A percentile compares a stretch with the other conserved stretches of the same genome.
phyloP scores from a whole-genome alignment of 2,329 filamentous ascomycete genomes.

The Trichophyton schoenleinii region DNA sequence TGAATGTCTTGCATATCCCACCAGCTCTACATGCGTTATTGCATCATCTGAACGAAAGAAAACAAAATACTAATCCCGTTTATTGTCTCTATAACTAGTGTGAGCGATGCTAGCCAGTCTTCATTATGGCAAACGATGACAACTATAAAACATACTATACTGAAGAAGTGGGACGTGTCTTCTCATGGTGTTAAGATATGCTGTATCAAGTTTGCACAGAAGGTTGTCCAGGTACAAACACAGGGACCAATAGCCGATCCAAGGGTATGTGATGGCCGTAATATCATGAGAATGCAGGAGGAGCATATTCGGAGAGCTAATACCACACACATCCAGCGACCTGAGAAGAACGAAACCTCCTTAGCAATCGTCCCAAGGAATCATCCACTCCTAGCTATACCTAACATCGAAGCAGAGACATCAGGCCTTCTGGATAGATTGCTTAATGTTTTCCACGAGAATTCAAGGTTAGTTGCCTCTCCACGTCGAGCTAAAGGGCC shows the following conservation, averaged over 20 bases:
- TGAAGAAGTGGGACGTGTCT: conserved; percentile 76
- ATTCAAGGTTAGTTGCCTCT: conserved; percentile 54
- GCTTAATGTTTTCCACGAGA: conserved; percentile 72
- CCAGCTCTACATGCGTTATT: background rate
- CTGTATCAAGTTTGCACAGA: conserved; percentile 95
- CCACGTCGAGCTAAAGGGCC: background rate
- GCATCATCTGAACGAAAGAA: background rate
- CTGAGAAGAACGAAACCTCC: conserved; percentile 70
- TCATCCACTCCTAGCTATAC: conserved; percentile 65
- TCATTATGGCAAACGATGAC: conserved; percentile 79
- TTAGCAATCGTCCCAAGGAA: conserved; percentile 72
- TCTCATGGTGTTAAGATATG: conserved; percentile 69
- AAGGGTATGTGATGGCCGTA: conserved; percentile 48
- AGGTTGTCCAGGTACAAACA: conserved; percentile 83
- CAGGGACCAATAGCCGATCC: conserved; percentile 69
- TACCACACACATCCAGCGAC: conserved; percentile 43
- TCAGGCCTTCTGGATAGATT: conserved; percentile 82
- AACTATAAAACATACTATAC: conserved; percentile 75
- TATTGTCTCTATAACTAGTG: conserved; percentile 40
- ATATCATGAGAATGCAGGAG: background rate
- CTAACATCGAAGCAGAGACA: conserved; percentile 82
- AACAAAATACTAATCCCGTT: background rate
- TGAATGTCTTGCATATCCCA: conserved; percentile 12
- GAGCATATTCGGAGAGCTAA: conserved; percentile 5
- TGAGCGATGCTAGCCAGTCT: conserved; percentile 71